Evolutionary conservation across 202 grass and related monocot genomes (phyloP), one percentile per base, ranked within the genome.

Genomic region (Zizania palustris): DNA sequence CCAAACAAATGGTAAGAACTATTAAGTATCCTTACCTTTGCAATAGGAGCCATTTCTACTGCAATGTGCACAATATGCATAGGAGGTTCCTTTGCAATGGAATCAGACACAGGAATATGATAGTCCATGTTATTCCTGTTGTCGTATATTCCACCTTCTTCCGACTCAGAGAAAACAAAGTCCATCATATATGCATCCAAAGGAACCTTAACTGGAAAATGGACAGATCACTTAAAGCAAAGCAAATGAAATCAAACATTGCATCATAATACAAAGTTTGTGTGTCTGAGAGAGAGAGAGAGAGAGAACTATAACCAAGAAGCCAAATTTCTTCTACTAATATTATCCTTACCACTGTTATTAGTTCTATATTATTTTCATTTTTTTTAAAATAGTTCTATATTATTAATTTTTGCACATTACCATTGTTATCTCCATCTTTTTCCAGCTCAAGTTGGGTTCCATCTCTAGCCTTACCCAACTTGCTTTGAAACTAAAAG

Each of bases 31-130:
- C 50, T 60, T 56, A 94, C 91, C 91, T 98, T 98, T 75, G 95
- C 95, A 81, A 98, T 98, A 81, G 95, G 95, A 67, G 95, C 91
- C 89, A 98, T 98, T 79, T 98, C 91, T 57, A 92, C 89, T 82
- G 91, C 85, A 74, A 98, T 87, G 65, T 98, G 95, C 63, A 98
- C 89, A 83, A 98, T 98, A 85, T 98, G 91, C 86, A 95, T 92
- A n/a, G 91, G 87, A 50, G 89, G 91, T 86, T 98, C 95, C 83
- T 90, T 98, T 4, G 40, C 83, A 41, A 87, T 70, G 36, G 91
- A 90, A 80, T 83, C 85, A 42, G 69, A 83, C 56, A 98, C 91
- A 57, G 89, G 91, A 84, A 95, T 90, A 80, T 98, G 89, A 80
- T 95, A 98, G 79, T 95, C 91, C 83, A 90, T 98, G 42, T 83